Evolutionary conservation across 139 green algal species (phyloP), one percentile per base, ranked within the genome.

Genomic region (Volvox reticuliferus): DNA sequence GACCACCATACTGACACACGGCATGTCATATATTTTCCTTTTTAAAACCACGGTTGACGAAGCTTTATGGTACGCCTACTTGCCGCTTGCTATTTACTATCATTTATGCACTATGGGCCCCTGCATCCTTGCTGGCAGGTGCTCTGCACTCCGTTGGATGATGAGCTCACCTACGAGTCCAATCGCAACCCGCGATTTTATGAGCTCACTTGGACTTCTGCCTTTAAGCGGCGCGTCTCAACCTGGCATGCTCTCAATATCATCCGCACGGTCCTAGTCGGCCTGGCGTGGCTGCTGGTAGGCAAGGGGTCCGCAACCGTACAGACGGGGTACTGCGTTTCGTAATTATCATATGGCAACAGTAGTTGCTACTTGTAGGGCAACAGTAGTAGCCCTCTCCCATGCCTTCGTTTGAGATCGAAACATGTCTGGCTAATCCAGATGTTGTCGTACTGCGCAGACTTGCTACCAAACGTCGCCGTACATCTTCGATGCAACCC

Each of bases 141-240:
- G 21, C 85, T 94, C 61, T 92, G 88, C 79, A 90, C 79, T 0
- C 92, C 92, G 0, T 63, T 94, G 18, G 92, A 94, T 75, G 88
- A 94, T 73, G 44, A 91, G 78, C 88, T 94, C 18, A 91, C 76
- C 1, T 94, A 93, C 61, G 81, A 93, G 87, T 84, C 28, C 50
- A 68, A 91, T 24, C 91, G 91, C 79, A 93, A 93, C 87, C 55
- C 86, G 12, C 36, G 37, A 30, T 93, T 88, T 75, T 91, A 90
- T 62, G 9, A 78, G 73, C 86, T 93, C 33, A 87, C 87, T 73
- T 91, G 89, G 32, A 68, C 69, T 2, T 36, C 17, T 28, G 55
- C 21, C 32, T 93, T 93, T 88, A 86, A 89, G 37, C 75, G 61
- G 17, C 87, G 87, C 1, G 30, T 91, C 36, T 44, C n/a, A 26